Percentiles rank a stretch among this genome's conserved stretches.
These are phyloP conservation scores for Nothomitra cinnamomea DNA, from an alignment of 2,329 filamentous ascomycete species.

Conservation along the genomic window DNA sequence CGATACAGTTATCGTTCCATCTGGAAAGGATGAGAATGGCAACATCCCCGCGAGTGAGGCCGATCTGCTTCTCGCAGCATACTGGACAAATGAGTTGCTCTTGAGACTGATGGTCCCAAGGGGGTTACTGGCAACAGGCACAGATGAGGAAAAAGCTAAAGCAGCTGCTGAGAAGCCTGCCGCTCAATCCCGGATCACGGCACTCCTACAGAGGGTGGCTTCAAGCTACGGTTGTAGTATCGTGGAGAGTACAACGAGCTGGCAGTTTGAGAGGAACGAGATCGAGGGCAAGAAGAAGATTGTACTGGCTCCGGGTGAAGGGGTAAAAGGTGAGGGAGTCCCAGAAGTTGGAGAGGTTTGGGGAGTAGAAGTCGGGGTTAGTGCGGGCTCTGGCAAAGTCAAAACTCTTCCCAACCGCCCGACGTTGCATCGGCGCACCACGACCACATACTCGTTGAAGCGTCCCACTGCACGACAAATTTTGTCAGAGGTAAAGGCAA, in stretches of 20 bases:
- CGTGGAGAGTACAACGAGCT: conserved; percentile 95
- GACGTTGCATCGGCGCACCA: conserved; percentile 85
- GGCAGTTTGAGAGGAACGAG: conserved; percentile 91
- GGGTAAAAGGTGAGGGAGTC: conserved; percentile 75
- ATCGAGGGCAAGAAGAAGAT: conserved; percentile 99
- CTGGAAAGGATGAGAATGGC: conserved; percentile 42
- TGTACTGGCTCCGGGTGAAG: conserved; percentile 71
- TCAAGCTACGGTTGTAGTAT: conserved; percentile 83
- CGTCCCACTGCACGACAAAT: conserved; percentile 83
- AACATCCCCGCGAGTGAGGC: conserved; percentile 60
- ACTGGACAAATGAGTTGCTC: conserved; percentile 93
- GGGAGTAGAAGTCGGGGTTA: conserved; percentile 93
- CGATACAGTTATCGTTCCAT: conserved; percentile 65
- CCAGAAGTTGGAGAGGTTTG: conserved; percentile 87
- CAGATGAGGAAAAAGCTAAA: conserved; percentile 92
- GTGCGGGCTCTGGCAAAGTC: conserved; percentile 80
- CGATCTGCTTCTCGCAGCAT: conserved; percentile 74
- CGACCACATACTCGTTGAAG: conserved; percentile 84
- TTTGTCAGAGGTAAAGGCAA: conserved; percentile 88
- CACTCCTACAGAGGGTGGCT: conserved; percentile 76
- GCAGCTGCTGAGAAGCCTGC: conserved; percentile 66
- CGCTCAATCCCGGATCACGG: conserved; percentile 73
- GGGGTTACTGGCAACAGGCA: conserved; percentile 65
- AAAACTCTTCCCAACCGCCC: conserved; percentile 78
- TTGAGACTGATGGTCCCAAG: conserved; percentile 81